Base-by-base conservation (phyloP, 2,329 filamentous ascomycete genomes). In the Teratosphaeriaceae sp. region DNA sequence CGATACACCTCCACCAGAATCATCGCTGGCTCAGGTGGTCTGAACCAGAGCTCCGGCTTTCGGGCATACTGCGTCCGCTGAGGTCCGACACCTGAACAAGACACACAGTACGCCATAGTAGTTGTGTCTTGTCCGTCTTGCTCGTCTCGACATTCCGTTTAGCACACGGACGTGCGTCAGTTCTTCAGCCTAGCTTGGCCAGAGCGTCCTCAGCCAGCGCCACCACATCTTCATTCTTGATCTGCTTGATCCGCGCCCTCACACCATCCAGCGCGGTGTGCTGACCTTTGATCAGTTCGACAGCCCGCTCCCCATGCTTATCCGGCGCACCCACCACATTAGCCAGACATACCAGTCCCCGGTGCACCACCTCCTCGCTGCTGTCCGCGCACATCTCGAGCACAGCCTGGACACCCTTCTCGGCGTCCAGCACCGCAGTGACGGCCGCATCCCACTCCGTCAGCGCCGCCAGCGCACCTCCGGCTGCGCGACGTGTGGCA, bases 401-500 rank as follows among this genome's bases (percentile, higher is more conserved):
- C n/a, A 97, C 56, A n/a, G 87, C 78, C 48, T 80, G 74, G 3
- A 92, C 73, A 1, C 87, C 88, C 12, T 84, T 75, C 4, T 86
- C 79, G 26, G 27, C 36, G 33, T 42, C 42, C 27, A 94, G 56
- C 2, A 97, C 74, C 3, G 77, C 82, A 2, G 77, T 73, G 1
- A 90, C 82, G 0, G 86, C 84, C 1, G 76, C 74, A 54, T 92
- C 61, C 30, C 83, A 88, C 22, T 80, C 79, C 0, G 88, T 88
- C 19, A 98, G 67, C 65, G 85, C 85, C 1, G 90, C 92, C 38
- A 98, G 65, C 0, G 88, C 90, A 1, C 92, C 92, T 2, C 89
- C 88, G 0, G 92, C 89, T 0, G 88, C 92, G 37, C 82, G 80
- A 22, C 90, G 73, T 0, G 88, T 95, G 0, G 79, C 80, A 5